Evolutionary conservation across 805 yeast genomes (phyloP).

Genomic region (Candida sonorensis): DNA sequence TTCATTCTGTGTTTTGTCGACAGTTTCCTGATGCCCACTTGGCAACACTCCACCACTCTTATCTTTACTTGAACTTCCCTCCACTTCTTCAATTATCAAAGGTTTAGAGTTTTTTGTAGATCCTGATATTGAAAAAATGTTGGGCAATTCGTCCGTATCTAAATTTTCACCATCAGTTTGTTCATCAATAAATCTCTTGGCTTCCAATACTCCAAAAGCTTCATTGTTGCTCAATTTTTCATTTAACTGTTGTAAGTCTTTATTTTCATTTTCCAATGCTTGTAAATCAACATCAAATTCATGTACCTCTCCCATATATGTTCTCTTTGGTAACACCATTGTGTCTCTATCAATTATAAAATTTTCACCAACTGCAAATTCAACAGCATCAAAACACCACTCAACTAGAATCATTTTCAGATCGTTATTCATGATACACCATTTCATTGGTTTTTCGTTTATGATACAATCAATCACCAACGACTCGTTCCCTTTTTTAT

Average conservation of each 20-base stretch:
- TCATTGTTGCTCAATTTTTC: slow-evolving; percentile 33
- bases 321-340: slow-evolving; percentile 62
- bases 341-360: slow-evolving; percentile 53
- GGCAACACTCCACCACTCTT: too few relatives aligned
- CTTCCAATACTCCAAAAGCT: slow-evolving; percentile 37
- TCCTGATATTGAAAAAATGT: slow-evolving; percentile 1
- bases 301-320: slow-evolving; percentile 57
- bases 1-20: too few relatives aligned
- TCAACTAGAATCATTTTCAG: slow-evolving; percentile 63
- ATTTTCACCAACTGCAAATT: slow-evolving; percentile 25
- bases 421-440: slow-evolving; percentile 54
- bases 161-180: neutral
- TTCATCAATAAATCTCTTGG: slow-evolving; percentile 23
- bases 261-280: slow-evolving; percentile 29
- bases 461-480: slow-evolving; percentile 77
- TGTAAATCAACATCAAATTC: slow-evolving; percentile 39
- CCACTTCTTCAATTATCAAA: slow-evolving; percentile 53
- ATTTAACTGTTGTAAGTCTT: slow-evolving; percentile 25
- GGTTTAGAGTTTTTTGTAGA: slow-evolving; percentile 11
- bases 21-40: too few relatives aligned
- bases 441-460: slow-evolving; percentile 52
- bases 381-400: slow-evolving; percentile 81
- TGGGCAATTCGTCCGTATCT: slow-evolving; percentile 1
- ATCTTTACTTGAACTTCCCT: too few relatives aligned
- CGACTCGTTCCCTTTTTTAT: slow-evolving; percentile 63